Evolutionary conservation across 2,329 filamentous ascomycete genomes (phyloP).

Genomic region (Ascochyta rabiei): DNA sequence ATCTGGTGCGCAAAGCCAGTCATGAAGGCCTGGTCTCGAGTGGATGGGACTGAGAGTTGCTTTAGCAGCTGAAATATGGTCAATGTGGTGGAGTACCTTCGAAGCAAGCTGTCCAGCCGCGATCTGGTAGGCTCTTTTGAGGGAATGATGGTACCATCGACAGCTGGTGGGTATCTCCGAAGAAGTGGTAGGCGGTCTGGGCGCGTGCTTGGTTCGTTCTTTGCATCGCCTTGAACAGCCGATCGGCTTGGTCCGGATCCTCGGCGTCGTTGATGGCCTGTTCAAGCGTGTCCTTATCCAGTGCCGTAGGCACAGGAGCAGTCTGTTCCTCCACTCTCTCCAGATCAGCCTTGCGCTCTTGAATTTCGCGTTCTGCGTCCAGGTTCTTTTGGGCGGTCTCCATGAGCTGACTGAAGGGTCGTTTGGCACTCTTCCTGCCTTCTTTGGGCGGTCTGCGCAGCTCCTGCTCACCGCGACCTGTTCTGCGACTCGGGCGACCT

Average conservation of each 20-base stretch:
- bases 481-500: slow-evolving; percentile 18
- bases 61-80: slow-evolving; percentile 13
- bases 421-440: slow-evolving; percentile 17
- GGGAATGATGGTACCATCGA: slow-evolving; percentile 19
- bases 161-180: slow-evolving; percentile 24
- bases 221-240: slow-evolving; percentile 62
- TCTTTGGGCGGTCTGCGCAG: slow-evolving; percentile 32
- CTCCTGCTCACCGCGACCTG: slow-evolving; percentile 21
- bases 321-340: slow-evolving; percentile 26
- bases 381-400: slow-evolving; percentile 30
- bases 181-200: slow-evolving; percentile 65
- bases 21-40: slow-evolving; percentile 49
- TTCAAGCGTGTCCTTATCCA: slow-evolving; percentile 37
- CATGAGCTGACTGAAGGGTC: slow-evolving; percentile 31
- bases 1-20: slow-evolving; percentile 51
- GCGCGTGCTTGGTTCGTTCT: slow-evolving; percentile 64
- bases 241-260: slow-evolving; percentile 67
- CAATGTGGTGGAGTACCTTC: slow-evolving; percentile 25
- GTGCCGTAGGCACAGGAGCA: slow-evolving; percentile 1
- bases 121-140: slow-evolving; percentile 32
- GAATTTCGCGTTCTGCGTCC: slow-evolving; percentile 35
- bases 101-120: slow-evolving; percentile 43
- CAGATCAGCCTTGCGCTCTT: slow-evolving; percentile 34
- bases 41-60: slow-evolving; percentile 19
- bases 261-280: slow-evolving; percentile 67